Evolutionary conservation across 2,329 filamentous ascomycete genomes (phyloP).

Genomic region (Paracoccidioides lutzii): DNA sequence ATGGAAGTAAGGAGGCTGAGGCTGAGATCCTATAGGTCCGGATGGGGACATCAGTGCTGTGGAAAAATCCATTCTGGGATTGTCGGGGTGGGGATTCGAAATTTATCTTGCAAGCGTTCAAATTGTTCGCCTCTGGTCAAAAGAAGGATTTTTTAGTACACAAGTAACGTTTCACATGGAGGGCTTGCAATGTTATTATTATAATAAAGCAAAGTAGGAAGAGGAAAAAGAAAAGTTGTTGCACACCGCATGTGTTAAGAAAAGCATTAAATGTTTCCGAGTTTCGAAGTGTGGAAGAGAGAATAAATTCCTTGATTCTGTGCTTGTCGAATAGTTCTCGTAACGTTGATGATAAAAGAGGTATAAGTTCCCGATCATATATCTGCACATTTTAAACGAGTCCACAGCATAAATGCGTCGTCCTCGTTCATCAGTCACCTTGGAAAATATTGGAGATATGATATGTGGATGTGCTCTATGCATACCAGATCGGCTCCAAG

Average conservation of each 20-base stretch:
- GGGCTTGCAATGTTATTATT: background rate
- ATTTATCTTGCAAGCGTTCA: constrained; percentile 26
- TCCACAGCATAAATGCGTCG: constrained; percentile 3
- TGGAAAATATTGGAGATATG: background rate
- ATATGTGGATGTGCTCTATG: background rate
- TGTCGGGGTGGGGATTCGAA: constrained; percentile 32
- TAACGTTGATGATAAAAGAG: constrained; percentile 44
- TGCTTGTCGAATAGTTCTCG: constrained; percentile 44
- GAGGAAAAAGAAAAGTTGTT: constrained; percentile 7
- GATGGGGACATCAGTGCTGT: constrained; percentile 29
- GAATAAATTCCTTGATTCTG: constrained; percentile 40
- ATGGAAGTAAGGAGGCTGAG: background rate
- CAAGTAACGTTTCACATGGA: background rate
- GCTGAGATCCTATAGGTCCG: constrained; percentile 23
- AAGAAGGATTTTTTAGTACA: constrained; percentile 6
- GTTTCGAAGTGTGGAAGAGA: constrained; percentile 50
- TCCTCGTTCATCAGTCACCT: background rate
- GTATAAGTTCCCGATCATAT: constrained; percentile 47
- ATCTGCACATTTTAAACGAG: constrained; percentile 32
- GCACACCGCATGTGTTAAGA: constrained; percentile 44
- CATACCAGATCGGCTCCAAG: constrained; percentile 32
- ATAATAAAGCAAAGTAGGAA: background rate
- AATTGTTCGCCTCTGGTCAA: constrained; percentile 19
- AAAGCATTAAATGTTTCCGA: constrained; percentile 49
- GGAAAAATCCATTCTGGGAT: constrained; percentile 37